Conservation (phyloP, 306 rosid genomes). For the Pterocarpus macrocarpus region DNA sequence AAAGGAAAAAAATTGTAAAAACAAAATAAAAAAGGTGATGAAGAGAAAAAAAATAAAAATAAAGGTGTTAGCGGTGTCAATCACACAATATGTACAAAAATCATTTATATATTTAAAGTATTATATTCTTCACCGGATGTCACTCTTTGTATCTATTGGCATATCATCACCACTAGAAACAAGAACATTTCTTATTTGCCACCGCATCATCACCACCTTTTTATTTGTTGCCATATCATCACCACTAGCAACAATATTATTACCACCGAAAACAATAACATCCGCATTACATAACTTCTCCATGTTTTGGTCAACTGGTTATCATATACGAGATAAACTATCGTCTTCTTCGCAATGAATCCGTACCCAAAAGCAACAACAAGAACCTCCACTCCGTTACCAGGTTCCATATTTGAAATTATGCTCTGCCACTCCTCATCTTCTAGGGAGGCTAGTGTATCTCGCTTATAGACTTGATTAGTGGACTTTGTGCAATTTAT, state of each 20-base stretch:
- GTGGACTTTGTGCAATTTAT: slow-evolving; percentile 39
- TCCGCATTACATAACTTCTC: neutral
- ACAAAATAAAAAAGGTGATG: no score
- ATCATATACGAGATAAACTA: neutral
- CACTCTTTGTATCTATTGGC: neutral
- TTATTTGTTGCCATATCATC: no score
- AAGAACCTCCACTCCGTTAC: neutral
- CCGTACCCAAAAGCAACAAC: neutral
- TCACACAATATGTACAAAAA: no score
- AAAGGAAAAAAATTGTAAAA: no score
- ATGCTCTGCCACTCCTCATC: neutral
- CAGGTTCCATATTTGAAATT: neutral
- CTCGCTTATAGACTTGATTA: slow-evolving; percentile 34
- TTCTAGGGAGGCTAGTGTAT: slow-evolving; percentile 4
- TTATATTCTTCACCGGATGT: no score
- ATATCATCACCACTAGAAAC: neutral
- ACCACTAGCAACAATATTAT: neutral
- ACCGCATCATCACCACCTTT: neutral
- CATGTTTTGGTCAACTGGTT: neutral
- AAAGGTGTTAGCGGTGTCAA: no score
- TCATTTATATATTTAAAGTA: no score
- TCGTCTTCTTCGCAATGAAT: neutral
- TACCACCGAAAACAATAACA: neutral
- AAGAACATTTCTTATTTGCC: neutral
- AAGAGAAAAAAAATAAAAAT: no score